A percentile compares a stretch with the other conserved stretches of the same genome.
These are phyloP conservation scores for Phialophora chinensis DNA, from an alignment of 2,329 filamentous ascomycete genomes.

Conservation along the genomic window DNA sequence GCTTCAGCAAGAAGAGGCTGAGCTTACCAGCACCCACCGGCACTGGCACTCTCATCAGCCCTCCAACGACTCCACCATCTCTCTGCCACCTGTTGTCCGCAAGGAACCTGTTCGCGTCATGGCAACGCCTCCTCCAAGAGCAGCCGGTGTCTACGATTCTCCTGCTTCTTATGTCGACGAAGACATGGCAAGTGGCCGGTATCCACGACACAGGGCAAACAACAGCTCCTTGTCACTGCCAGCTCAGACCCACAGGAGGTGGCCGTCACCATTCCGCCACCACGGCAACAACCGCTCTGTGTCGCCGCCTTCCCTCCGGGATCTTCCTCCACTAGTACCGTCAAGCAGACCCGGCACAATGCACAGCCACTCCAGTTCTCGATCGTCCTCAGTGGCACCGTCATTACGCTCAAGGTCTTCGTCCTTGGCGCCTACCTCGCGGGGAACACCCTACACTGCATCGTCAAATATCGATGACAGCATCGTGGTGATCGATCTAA, in stretches of 20 bases:
- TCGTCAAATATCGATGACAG: constrained; percentile 44
- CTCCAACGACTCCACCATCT: constrained; percentile 35
- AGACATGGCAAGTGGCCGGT: constrained; percentile 42
- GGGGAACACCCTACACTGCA: constrained; percentile 52
- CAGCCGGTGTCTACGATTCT: constrained; percentile 42
- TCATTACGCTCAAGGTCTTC: constrained; percentile 51
- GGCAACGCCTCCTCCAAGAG: constrained; percentile 31
- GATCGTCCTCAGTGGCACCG: constrained; percentile 52
- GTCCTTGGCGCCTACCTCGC: constrained; percentile 48
- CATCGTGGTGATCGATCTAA: constrained; percentile 38
- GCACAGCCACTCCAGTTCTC: constrained; percentile 49
- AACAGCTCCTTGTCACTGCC: constrained; percentile 37
- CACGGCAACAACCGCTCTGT: constrained; percentile 44
- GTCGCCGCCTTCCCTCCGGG: constrained; percentile 53
- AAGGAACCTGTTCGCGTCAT: constrained; percentile 31
- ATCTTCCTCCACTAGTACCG: constrained; percentile 51
- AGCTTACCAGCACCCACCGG: constrained; percentile 46
- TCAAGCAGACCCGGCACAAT: constrained; percentile 50
- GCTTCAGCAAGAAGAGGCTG: constrained; percentile 59
- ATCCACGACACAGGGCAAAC: constrained; percentile 38
- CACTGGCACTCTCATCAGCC: constrained; percentile 45
- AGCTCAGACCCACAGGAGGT: constrained; percentile 44
- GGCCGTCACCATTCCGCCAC: constrained; percentile 46
- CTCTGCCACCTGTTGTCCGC: constrained; percentile 27
- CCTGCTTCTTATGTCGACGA: constrained; percentile 44